These are phyloP conservation scores for Thraustotheca clavata DNA, from an alignment of 352 stramenopile genomes.

Conservation along the genomic window DNA sequence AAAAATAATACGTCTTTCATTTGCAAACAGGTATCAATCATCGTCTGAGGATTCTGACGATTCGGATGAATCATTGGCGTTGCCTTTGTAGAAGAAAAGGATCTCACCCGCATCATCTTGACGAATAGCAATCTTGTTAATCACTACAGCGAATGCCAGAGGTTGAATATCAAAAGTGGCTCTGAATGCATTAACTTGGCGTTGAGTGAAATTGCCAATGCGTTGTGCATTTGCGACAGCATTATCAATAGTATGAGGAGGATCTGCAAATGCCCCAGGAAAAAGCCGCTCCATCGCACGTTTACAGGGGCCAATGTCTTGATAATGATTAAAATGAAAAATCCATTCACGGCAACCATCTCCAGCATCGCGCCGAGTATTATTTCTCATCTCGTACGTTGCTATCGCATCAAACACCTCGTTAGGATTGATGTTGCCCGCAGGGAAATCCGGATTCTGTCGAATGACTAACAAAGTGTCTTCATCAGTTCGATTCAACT, in stretches of 20 bases:
- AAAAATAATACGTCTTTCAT: too few relatives aligned
- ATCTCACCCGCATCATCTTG: too few relatives aligned
- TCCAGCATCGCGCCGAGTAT: constrained; percentile 9
- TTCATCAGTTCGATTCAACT: constrained; percentile 13
- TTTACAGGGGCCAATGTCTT: constrained; percentile 11
- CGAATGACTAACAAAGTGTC: background rate
- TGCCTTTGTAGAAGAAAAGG: too few relatives aligned
- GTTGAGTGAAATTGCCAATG: too few relatives aligned
- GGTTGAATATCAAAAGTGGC: too few relatives aligned
- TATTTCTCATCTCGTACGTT: background rate
- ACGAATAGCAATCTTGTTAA: too few relatives aligned
- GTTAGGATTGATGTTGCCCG: constrained; percentile 9
- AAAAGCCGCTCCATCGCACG: constrained; percentile 8
- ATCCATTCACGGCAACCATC: constrained; percentile 9
- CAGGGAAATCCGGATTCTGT: constrained; percentile 9
- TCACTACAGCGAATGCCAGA: too few relatives aligned
- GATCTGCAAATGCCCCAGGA: constrained; percentile 7
- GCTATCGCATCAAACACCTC: constrained; percentile 10
- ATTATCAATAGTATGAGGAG: constrained; percentile 10
- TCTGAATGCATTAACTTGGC: too few relatives aligned
- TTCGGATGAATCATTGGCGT: too few relatives aligned
- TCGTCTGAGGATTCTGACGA: too few relatives aligned
- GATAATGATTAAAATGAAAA: constrained; percentile 16
- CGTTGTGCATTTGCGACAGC: background rate
- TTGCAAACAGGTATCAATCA: too few relatives aligned